Evolutionary conservation across 352 stramenopile genomes (phyloP), one percentile per base, ranked within the genome.

Genomic region (Phytophthora foliorum): DNA sequence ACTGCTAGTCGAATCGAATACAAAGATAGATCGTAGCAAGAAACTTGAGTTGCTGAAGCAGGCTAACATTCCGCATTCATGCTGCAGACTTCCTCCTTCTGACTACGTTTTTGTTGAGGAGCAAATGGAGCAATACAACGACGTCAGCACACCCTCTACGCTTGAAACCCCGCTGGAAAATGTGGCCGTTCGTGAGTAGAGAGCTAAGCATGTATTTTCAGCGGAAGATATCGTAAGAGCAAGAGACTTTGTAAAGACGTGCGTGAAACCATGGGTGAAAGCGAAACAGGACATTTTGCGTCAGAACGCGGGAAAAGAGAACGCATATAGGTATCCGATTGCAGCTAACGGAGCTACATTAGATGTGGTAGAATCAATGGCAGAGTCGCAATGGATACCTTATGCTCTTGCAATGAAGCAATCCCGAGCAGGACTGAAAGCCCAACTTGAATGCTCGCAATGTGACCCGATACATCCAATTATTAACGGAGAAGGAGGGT

Each of bases 331-430:
- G 16, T 42, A 42, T 11, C 34, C 34, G 10, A 17, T 41, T 41
- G 34, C 6, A n/a, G n/a, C n/a, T n/a, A n/a, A n/a, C 13, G 5
- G 14, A 17, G 6, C 17, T 41, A 39, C 34, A 39, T 39, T 6
- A 5, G 34, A 17, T 41, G 34, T 17, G 7, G 6, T 8, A 14
- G n/a, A 52, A 24, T 24, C 31, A 19, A 57, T 53, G 34, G 16
- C 16, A 6, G 57, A 65, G 9, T 65, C 46, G 4, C 57, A 57
- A n/a, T 65, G 57, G 57, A 19, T 39, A n/a, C 36, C 36, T 6
- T 65, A 52, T 34, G 34, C 46, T 17, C 32, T 65, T 9, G 27
- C 21, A 17, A 65, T 65, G 46, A 3, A 41, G 17, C 57, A 56
- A 14, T 57, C 46, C 36, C 52, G n/a, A 62, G 55, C 21, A 54